Percentiles rank a stretch among this genome's conserved stretches.
Conservation (phyloP, 306 rosid species). For the Medicago truncatula region MtrunA17r5.0-ANR NC_053045.1:50568501-50569000, state of each 20-base stretch:
- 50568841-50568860: slow-evolving; percentile 15
- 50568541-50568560: not conserved
- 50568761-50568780: not conserved
- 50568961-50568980: not conserved
- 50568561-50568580: slow-evolving; percentile 11
- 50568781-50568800: slow-evolving; percentile 4
- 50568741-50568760: slow-evolving; percentile 19
- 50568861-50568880: not conserved
- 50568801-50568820: slow-evolving; percentile 8
- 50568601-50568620: slow-evolving; percentile 6
- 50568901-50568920: not conserved
- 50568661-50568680: slow-evolving; percentile 1
- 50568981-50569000: not conserved
- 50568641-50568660: not conserved
- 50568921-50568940: not conserved
- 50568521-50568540: slow-evolving; percentile 29
- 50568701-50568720: not conserved
- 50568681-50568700: slow-evolving; percentile 16
- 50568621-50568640: not conserved
- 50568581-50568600: slow-evolving; percentile 30
- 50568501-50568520: slow-evolving; percentile 15
- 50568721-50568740: slow-evolving; percentile 32
- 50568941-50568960: not conserved
- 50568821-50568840: slow-evolving; percentile 25
- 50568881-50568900: slow-evolving; percentile 18